Evolutionary conservation across 2,329 filamentous ascomycete genomes (phyloP).

Genomic region (Pestalotiopsis sp.): DNA sequence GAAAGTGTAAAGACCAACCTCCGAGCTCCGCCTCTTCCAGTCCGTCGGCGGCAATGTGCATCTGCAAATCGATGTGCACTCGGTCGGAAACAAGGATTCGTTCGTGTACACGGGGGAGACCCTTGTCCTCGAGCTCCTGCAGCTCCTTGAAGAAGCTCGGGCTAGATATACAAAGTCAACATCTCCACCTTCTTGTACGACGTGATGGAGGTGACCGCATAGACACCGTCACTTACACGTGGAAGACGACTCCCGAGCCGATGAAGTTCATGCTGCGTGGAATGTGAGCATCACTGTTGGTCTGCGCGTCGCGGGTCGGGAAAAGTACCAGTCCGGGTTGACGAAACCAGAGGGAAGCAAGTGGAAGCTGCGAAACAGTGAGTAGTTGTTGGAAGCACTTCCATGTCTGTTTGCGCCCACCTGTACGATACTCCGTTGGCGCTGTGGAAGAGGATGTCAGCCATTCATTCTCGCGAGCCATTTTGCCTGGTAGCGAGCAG

Average conservation of each 20-base stretch:
- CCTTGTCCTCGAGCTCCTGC: conserved; percentile 59
- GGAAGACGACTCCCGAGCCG: conserved; percentile 60
- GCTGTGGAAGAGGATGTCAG: not conserved
- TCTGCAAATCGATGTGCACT: conserved; percentile 63
- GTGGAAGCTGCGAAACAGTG: conserved; percentile 12
- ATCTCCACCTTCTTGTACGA: not conserved
- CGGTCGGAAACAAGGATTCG: conserved; percentile 65
- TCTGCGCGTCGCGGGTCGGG: not conserved
- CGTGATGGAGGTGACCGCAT: not conserved
- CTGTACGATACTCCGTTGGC: conserved; percentile 17
- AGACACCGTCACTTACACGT: conserved; percentile 21
- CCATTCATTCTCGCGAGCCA: not conserved
- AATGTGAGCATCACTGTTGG: not conserved
- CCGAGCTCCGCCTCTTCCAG: conserved; percentile 60
- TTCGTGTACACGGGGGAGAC: conserved; percentile 53
- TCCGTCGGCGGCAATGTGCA: conserved; percentile 67
- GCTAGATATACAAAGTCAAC: not conserved
- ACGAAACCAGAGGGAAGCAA: conserved; percentile 64
- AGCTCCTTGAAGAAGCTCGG: conserved; percentile 69
- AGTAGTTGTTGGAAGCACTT: not conserved
- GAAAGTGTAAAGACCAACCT: conserved; percentile 10
- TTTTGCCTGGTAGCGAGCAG: not conserved
- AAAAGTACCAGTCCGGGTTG: conserved; percentile 57
- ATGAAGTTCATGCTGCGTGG: conserved; percentile 64
- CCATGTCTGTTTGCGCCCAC: not conserved